Percentiles rank a stretch among this genome's conserved stretches.
Conservation (phyloP, 345 rosid genomes). For the Adansonia digitata region DNA sequence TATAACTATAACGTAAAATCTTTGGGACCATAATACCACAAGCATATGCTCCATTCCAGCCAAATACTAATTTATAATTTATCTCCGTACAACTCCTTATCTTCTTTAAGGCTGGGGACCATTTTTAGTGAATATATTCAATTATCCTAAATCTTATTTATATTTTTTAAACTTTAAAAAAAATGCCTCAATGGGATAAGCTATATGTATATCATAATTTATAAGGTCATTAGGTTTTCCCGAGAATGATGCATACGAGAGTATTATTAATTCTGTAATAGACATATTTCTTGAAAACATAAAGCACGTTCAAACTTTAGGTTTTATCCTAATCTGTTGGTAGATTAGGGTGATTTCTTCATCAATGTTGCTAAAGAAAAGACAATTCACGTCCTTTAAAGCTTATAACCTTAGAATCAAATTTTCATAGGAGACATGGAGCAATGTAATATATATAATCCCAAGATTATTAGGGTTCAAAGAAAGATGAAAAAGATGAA, state of each 20-base stretch:
- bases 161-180: no score
- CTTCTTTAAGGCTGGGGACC: background rate
- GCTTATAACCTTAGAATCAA: background rate
- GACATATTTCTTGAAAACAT: constrained; percentile 22
- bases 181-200: background rate
- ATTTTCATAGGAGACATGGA: background rate
- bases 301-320: background rate
- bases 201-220: no score
- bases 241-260: background rate
- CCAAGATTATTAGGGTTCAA: constrained; percentile 7
- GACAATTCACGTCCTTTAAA: background rate
- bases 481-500: background rate
- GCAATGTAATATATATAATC: constrained; percentile 6
- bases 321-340: background rate
- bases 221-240: background rate
- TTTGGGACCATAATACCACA: background rate
- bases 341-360: constrained; percentile 3
- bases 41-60: background rate
- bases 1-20: background rate
- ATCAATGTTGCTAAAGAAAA: constrained; percentile 3
- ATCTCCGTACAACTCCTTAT: background rate
- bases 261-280: background rate
- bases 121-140: background rate
- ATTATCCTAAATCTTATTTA: no score
- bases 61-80: background rate